These are phyloP conservation scores for Pseudocercospora macadamiae DNA, from an alignment of 2,329 filamentous ascomycete genomes.

Conservation along the genomic window DNA sequence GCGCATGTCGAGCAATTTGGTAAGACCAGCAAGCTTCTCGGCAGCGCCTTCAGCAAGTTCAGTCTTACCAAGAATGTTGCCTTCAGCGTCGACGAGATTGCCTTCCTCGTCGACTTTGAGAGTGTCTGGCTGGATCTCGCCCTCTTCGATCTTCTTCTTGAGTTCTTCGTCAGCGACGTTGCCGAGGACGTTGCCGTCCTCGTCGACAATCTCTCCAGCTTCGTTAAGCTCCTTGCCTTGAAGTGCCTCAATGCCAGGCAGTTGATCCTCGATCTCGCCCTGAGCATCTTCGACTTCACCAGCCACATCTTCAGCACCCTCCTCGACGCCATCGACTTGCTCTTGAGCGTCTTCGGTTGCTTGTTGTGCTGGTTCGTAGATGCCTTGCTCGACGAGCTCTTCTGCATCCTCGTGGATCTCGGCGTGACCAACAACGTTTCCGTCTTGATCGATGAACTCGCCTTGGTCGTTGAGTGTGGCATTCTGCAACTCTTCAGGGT, in stretches of 20 bases:
- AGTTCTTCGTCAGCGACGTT: constrained; percentile 52
- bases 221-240: constrained; percentile 56
- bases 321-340: constrained; percentile 35
- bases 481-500: constrained; percentile 52
- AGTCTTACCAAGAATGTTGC: constrained; percentile 55
- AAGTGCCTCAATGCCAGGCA: constrained; percentile 56
- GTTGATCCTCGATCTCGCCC: constrained; percentile 50
- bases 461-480: constrained; percentile 56
- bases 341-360: constrained; percentile 44
- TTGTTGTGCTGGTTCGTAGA: constrained; percentile 46
- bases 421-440: constrained; percentile 57
- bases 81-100: constrained; percentile 54
- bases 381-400: constrained; percentile 49
- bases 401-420: constrained; percentile 52
- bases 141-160: constrained; percentile 41
- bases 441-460: constrained; percentile 58
- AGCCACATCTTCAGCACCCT: constrained; percentile 34
- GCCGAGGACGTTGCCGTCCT: constrained; percentile 54
- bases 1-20: constrained; percentile 44
- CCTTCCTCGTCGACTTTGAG: constrained; percentile 56
- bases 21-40: constrained; percentile 49
- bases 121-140: constrained; percentile 49
- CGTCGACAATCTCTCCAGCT: constrained; percentile 53
- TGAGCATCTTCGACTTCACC: constrained; percentile 35
- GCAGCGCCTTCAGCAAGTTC: constrained; percentile 54